Base-by-base conservation (phyloP, 257 asterid species). In the Rubia yunnanensis region DNA sequence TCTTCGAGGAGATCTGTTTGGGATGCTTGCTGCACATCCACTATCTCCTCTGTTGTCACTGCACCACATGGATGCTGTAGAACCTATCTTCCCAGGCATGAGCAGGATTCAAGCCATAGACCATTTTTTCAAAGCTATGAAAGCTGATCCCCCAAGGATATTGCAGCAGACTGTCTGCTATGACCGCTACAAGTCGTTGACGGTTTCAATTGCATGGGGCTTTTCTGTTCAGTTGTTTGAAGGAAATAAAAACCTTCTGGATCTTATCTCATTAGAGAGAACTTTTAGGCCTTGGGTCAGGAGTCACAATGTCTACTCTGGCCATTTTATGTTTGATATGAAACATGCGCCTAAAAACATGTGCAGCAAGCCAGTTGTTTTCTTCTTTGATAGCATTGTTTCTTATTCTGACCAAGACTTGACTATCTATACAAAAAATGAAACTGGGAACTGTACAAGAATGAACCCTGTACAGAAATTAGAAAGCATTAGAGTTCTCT, bases 81-180 rank as follows among this genome's bases (percentile, higher is more conserved):
- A 88, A 34, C 95, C 97, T 54, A 77, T 88, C 50, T 91, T 91
- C 68, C 91, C 96, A 38, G 80, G 79, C 73, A 80, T 75, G 96
- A 81, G 70, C 79, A 74, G 81, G 64, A 67, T 74, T 58, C 46
- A 67, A 60, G 85, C 96, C 24, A 38, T 81, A 78, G 75, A 74
- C 41, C 92, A 88, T 82, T 88, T 91, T 71, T 82, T 84, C 44
- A 60, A 73, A 60, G 91, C 95, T 65, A 86, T 71, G 18, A 71
- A 48, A 10, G 79, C 79, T 65, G 95, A 91, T 69, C 76, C 96
- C 5, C 77, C 79, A 32, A 80, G 92, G 79, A 81, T 82, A 60
- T 74, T 91, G 60, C 94, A 91, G 81, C 97, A 91, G 68, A 77
- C 88, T 59, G 96, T 88, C 66, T 91, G 97, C 78, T 88, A 86